Evolutionary conservation across 495 filamentous ascomycete species (phyloP), one percentile per base, ranked within the genome.

Genomic region (Aspergillus nanangensis): DNA sequence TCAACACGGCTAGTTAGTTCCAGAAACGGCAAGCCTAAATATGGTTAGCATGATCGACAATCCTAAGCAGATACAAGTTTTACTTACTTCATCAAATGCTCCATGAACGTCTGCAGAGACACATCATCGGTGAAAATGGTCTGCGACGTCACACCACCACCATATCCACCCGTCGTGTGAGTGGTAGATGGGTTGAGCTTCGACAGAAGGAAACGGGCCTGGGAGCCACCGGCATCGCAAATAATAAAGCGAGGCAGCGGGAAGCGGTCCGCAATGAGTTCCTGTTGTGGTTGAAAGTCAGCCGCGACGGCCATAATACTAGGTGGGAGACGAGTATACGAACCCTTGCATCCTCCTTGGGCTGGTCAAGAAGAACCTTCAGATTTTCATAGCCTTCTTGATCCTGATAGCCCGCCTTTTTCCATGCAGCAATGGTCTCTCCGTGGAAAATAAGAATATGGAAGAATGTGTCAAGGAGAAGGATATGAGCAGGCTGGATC

Each of bases 41-140:
- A 38, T 7, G 20, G 45, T 77, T 61, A 77, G 72, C 20, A 56
- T 32, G 15, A 25, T 21, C 36, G 5, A 8, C 21, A 36, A 33
- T 4, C 5, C 15, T 14, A 13, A n/a, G 36, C 14, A 7, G 19
- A 10, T 22, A 21, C 13, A 18, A n/a, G n/a, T 5, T 3, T 19
- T 1, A 74, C 86, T 73, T 67, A 92, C 89, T 99, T 99, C 94
- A 99, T 99, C 62, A 99, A 70, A 73, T 95, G 88, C 52, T 99
- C 94, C 93, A 97, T 99, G 61, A 99, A 99, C 5, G 92, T 97
- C 67, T 97, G 93, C 60, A 99, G 71, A 18, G 90, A 96, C 41
- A 99, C 94, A 68, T 99, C 94, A 57, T 99, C 94, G 2, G 94
- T 99, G 69, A 99, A 99, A 54, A 99, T 97, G 11, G 94, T 99